Conservation (phyloP, 2,329 filamentous ascomycete genomes). For the Claviceps capensis region DNA sequence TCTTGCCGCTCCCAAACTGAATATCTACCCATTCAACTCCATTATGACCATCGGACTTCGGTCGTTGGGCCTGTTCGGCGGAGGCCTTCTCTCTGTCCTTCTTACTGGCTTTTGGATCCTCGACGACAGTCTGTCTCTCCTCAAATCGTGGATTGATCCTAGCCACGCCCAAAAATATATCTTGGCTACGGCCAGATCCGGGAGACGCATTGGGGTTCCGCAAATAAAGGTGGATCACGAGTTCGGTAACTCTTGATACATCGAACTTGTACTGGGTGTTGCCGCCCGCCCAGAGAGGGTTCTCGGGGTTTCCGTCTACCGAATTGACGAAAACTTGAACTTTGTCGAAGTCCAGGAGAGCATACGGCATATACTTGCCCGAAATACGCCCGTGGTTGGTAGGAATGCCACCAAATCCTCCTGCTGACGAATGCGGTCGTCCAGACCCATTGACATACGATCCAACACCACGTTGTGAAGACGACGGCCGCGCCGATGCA, state of each 20-base stretch:
- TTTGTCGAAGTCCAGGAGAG: conserved; percentile 95
- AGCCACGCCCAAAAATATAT: conserved; percentile 88
- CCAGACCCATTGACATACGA: conserved; percentile 50
- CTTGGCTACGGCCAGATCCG: conserved; percentile 81
- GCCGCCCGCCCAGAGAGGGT: conserved; percentile 89
- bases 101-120: conserved; percentile 73
- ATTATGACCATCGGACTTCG: conserved; percentile 39
- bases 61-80: conserved; percentile 47
- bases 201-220: conserved; percentile 78
- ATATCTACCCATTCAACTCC: conserved; percentile 85
- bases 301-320: conserved; percentile 85
- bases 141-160: conserved; percentile 89
- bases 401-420: conserved; percentile 70
- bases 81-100: conserved; percentile 73
- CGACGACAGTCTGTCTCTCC: conserved; percentile 55
- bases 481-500: conserved; percentile 41
- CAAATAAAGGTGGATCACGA: conserved; percentile 85
- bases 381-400: conserved; percentile 93
- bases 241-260: conserved; percentile 84
- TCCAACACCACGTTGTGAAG: conserved; percentile 40
- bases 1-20: conserved; percentile 74
- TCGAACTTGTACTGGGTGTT: conserved; percentile 99
- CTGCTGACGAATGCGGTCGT: conserved; percentile 75
- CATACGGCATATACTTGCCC: conserved; percentile 93
- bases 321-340: conserved; percentile 97